A percentile compares a stretch with the other conserved stretches of the same genome.
Conservation (phyloP, 352 stramenopile species). For the Elongisporangium prolatum region DNA sequence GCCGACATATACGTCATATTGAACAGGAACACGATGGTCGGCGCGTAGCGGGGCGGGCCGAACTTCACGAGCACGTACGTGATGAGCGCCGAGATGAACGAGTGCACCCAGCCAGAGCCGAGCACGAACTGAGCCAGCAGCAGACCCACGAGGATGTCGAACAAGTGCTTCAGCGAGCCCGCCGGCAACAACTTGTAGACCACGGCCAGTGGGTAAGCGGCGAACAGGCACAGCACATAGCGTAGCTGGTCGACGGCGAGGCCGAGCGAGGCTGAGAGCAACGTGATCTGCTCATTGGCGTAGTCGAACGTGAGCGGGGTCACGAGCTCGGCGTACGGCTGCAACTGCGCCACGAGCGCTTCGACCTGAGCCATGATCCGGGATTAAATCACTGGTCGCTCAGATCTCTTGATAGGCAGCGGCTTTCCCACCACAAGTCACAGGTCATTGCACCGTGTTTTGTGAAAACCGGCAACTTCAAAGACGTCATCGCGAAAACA, state of each 20-base stretch:
- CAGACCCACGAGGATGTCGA: slow-evolving; percentile 89
- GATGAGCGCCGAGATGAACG: slow-evolving; percentile 86
- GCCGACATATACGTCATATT: slow-evolving; percentile 92
- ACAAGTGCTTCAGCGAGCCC: slow-evolving; percentile 87
- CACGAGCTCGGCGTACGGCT: slow-evolving; percentile 47
- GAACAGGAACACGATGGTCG: slow-evolving; percentile 90
- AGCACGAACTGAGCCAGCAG: slow-evolving; percentile 94
- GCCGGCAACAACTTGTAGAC: slow-evolving; percentile 87
- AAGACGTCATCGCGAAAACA: slow-evolving; percentile 1
- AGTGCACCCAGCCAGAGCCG: slow-evolving; percentile 93
- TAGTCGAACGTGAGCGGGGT: slow-evolving; percentile 52
- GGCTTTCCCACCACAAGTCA: neutral
- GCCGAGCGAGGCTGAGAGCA: slow-evolving; percentile 33
- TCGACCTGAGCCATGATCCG: slow-evolving; percentile 34
- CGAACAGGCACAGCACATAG: slow-evolving; percentile 91
- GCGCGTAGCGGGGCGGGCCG: slow-evolving; percentile 40
- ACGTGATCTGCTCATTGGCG: slow-evolving; percentile 37
- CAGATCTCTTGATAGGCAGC: neutral
- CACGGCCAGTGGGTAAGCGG: slow-evolving; percentile 91
- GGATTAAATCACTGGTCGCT: neutral
- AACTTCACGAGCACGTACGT: slow-evolving; percentile 89
- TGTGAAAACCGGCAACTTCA: neutral
- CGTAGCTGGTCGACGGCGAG: slow-evolving; percentile 56
- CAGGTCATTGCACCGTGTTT: neutral
- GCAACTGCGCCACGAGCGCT: slow-evolving; percentile 25